Evolutionary conservation across 2,329 filamentous ascomycete species (phyloP), one percentile per base, ranked within the genome.

Genomic region (Cercospora sp.): DNA sequence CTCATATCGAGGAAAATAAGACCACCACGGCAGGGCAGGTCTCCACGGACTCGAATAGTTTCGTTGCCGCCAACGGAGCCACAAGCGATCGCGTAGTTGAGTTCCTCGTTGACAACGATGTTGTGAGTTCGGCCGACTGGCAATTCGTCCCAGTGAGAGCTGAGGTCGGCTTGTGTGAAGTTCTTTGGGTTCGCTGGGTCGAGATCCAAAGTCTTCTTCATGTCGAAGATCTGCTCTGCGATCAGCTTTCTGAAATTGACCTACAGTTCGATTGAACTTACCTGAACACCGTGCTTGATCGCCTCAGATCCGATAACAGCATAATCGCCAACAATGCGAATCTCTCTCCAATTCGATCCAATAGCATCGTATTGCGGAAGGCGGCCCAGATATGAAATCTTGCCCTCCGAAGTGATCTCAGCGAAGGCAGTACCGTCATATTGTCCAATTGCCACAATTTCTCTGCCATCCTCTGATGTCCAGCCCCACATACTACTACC

Each of bases 381-480:
- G 16, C 85, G 82, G n/a, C 85, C 85, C 8, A 87, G 80, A 74
- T 87, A 86, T 24, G 80, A 73, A 24, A 87, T 79, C 73, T 85
- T 85, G 65, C 85, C 85, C 63, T 81, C 80, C 16, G 77, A 76
- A 58, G 78, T 82, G 75, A 87, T 81, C 74, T 87, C 85, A 37
- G 82, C 82, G 71, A 87, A 87, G 3, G 85, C 83, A 24, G 85
- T 81, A 13, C 85, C 85, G 70, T 87, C 85, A 43, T 81, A 81
- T 71, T 87, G 85, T 0, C 83, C 85, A 66, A 87, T 84, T 65
- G 84, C 84, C 57, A 84, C 80, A 62, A 87, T 86, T 67, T 87
- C 85, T 34, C 85, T 83, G 30, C 84, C 85, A 59, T 83, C 43
- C 21, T 68, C 77, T 13, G 84, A 84, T 0, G 83, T 85, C 85